Evolutionary conservation across 2,329 filamentous ascomycete genomes (phyloP).

Genomic region (Hypocreales sp.): DNA sequence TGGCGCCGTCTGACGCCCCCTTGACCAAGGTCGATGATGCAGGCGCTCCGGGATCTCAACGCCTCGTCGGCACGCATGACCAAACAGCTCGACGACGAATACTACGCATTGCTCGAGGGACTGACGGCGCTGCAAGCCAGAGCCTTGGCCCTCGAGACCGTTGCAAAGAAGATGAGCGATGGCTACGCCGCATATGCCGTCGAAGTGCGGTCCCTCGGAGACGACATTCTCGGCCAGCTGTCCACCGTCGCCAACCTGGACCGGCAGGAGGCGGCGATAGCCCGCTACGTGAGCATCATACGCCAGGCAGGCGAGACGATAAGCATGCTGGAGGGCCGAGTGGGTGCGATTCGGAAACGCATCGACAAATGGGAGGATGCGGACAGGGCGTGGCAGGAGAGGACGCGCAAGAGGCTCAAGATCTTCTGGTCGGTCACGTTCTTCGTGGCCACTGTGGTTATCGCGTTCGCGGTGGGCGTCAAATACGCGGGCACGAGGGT

Average conservation of each 20-base stretch:
- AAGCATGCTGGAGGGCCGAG: slow-evolving; percentile 40
- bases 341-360: slow-evolving; percentile 46
- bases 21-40: slow-evolving; percentile 24
- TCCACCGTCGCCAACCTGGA: slow-evolving; percentile 46
- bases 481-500: slow-evolving; percentile 5
- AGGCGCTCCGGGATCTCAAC: slow-evolving; percentile 37
- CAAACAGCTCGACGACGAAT: slow-evolving; percentile 54
- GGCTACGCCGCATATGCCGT: slow-evolving; percentile 42
- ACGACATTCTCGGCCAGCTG: slow-evolving; percentile 45
- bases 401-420: slow-evolving; percentile 45
- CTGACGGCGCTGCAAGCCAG: slow-evolving; percentile 48
- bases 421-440: slow-evolving; percentile 47
- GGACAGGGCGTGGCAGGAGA: slow-evolving; percentile 54
- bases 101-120: slow-evolving; percentile 58
- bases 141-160: slow-evolving; percentile 46
- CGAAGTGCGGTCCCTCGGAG: slow-evolving; percentile 42
- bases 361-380: slow-evolving; percentile 54
- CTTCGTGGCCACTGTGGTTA: slow-evolving; percentile 28
- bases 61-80: slow-evolving; percentile 47
- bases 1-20: background rate
- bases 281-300: slow-evolving; percentile 45
- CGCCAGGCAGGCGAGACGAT: slow-evolving; percentile 43
- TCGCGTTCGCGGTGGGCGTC: slow-evolving; percentile 24
- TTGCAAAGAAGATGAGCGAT: slow-evolving; percentile 45
- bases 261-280: slow-evolving; percentile 47